A percentile compares a stretch with the other conserved stretches of the same genome.
Conservation (phyloP, 257 asterid genomes). For the Solanum bulbocastanum region DNA sequence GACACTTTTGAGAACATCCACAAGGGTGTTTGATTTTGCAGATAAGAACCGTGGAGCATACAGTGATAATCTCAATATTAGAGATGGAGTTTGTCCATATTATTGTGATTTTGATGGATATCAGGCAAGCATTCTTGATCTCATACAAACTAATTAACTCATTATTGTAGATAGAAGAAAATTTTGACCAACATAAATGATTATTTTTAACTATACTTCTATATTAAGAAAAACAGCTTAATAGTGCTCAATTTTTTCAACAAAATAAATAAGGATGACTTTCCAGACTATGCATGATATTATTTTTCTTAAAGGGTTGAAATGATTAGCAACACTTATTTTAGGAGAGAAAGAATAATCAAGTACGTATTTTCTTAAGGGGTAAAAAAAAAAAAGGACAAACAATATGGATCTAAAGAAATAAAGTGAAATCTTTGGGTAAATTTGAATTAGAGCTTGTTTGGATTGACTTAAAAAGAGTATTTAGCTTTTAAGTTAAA, state of each 20-base stretch:
- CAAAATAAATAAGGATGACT: too few relatives aligned
- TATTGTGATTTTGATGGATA: slow-evolving; percentile 96
- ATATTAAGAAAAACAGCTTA: too few relatives aligned
- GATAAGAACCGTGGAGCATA: slow-evolving; percentile 83
- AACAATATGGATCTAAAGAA: background rate
- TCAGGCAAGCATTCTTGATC: slow-evolving; percentile 39
- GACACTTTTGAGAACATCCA: slow-evolving; percentile 53
- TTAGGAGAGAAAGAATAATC: background rate
- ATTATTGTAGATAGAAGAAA: background rate
- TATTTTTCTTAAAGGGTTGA: background rate
- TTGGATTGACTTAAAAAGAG: too few relatives aligned
- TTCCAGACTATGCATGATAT: too few relatives aligned
- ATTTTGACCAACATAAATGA: background rate
- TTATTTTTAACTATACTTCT: background rate
- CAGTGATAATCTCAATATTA: slow-evolving; percentile 62
- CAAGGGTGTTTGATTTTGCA: slow-evolving; percentile 63
- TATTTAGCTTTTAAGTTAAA: too few relatives aligned
- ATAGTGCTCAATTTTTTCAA: background rate
- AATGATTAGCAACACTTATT: too few relatives aligned
- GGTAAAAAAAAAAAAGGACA: background rate
- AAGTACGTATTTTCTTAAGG: background rate
- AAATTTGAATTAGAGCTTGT: background rate
- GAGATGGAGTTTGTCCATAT: slow-evolving; percentile 74
- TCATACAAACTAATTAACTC: background rate
- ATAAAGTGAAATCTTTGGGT: background rate